A percentile compares a stretch with the other conserved stretches of the same genome.
Evolutionary conservation across 2,329 filamentous ascomycete species (phyloP).

Genomic region (Xylaria sp.): DNA sequence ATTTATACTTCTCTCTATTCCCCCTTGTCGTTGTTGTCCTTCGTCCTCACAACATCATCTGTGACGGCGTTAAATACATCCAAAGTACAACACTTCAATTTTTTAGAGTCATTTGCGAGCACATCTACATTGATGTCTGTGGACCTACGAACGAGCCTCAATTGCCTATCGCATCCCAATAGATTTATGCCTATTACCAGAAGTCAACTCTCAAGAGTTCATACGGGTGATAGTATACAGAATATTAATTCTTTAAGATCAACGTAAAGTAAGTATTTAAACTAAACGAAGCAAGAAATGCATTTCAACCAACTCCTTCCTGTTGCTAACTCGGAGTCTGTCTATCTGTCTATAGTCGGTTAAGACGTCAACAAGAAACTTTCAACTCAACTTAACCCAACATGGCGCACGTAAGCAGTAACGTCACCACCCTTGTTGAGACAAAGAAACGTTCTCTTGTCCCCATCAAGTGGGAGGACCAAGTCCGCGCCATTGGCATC

Average conservation of each 20-base stretch:
- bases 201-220: slow-evolving; percentile 64
- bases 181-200: slow-evolving; percentile 69
- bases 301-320: neutral
- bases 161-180: slow-evolving; percentile 66
- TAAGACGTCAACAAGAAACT: slow-evolving; percentile 35
- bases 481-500: slow-evolving; percentile 71
- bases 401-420: slow-evolving; percentile 58
- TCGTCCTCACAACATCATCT: slow-evolving; percentile 35
- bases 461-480: slow-evolving; percentile 63
- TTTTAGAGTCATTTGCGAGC: slow-evolving; percentile 43
- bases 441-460: slow-evolving; percentile 60
- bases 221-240: slow-evolving; percentile 68
- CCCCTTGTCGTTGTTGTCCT: slow-evolving; percentile 12
- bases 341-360: slow-evolving; percentile 22
- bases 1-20: slow-evolving; percentile 22
- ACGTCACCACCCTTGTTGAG: slow-evolving; percentile 45
- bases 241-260: slow-evolving; percentile 57
- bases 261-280: slow-evolving; percentile 47
- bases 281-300: neutral
- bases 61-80: slow-evolving; percentile 40
- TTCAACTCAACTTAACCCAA: slow-evolving; percentile 49
- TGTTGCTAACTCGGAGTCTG: slow-evolving; percentile 15
- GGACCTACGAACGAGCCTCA: slow-evolving; percentile 66
- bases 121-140: slow-evolving; percentile 68
- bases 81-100: slow-evolving; percentile 32